Evolutionary conservation across 352 stramenopile genomes (phyloP), one percentile per base, ranked within the genome.

Genomic region (Stramenopiles sp.): DNA sequence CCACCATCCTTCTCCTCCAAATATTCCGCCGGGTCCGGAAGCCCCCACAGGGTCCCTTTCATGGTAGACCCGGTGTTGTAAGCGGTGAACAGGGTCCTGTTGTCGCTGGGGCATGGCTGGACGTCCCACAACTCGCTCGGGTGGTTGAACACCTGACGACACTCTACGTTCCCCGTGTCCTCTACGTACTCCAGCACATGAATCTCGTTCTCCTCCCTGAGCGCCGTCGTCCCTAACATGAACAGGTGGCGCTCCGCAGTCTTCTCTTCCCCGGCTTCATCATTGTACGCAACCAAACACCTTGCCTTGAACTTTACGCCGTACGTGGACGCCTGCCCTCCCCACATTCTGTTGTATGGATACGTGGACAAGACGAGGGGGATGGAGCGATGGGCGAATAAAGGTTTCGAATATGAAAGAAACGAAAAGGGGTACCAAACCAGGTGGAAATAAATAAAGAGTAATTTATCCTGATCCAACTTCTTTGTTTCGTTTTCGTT

Each of bases 101-200:
- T 6, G 34, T 79, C 75, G 32, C 32, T 6, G 1, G 75, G 75
- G 32, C 34, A 79, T 6, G 76, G 1, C 37, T 73, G 68, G 1
- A 79, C 34, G 12, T 49, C 75, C 76, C 74, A 78, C 4, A 79
- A 35, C 32, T 79, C 37, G 68, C 76, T 37, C 4, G 74, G 37
- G 37, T 77, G 68, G 33, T 4, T n/a, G 30, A 49, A 79, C 1
- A 78, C 48, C 30, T 4, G 6, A 0, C 25, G n/a, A 31, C 25
- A 32, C 30, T 74, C 53, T 34, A 79, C 33, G 4, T 79, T 68
- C 32, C 75, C 73, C 1, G 32, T 63, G 6, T 79, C 76, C 74
- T 79, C 76, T 31, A 2, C 30, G 36, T 77, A 79, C 37, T 78
- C 32, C 32, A 79, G 37, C 1, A 79, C 43, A 12, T 32, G 49